Evolutionary conservation across 1,284 basidiomycete genomes (phyloP).

Genomic region (Trichosporon inkin): DNA sequence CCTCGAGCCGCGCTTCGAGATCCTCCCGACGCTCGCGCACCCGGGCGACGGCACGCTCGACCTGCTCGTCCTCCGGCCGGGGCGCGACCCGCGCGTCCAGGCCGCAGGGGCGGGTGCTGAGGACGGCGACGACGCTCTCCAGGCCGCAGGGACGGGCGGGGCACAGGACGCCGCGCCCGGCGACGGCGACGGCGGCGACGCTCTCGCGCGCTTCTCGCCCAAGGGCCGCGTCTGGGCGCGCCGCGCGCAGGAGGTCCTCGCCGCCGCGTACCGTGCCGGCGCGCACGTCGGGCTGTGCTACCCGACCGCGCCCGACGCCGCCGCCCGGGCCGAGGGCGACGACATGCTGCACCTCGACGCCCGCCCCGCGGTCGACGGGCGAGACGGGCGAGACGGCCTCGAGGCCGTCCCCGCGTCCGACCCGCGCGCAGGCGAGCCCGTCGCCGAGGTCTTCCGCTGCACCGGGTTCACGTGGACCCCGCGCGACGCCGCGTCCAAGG

Average conservation of each 20-base stretch:
- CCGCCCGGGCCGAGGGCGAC: conserved; percentile 26
- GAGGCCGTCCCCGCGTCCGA: neutral
- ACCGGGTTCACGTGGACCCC: conserved; percentile 80
- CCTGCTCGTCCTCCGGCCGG: conserved; percentile 74
- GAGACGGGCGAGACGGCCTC: neutral
- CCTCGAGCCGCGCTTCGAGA: conserved; percentile 73
- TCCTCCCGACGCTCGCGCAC: conserved; percentile 58
- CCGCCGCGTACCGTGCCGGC: conserved; percentile 67
- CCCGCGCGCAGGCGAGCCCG: conserved; percentile 54
- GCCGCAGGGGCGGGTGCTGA: neutral
- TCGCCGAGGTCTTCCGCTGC: conserved; percentile 78
- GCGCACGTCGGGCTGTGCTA: conserved; percentile 64
- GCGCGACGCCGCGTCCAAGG: conserved; percentile 48
- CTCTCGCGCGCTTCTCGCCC: neutral
- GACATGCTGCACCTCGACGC: conserved; percentile 19
- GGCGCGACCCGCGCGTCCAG: conserved; percentile 60
- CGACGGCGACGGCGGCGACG: neutral
- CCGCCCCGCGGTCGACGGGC: no score
- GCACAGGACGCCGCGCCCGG: neutral
- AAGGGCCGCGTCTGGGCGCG: conserved; percentile 24
- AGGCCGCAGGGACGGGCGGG: conserved; percentile 47
- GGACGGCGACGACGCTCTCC: neutral
- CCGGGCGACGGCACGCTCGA: conserved; percentile 59
- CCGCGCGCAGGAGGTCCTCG: conserved; percentile 55
- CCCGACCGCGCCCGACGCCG: neutral